Evolutionary conservation across 345 rosid genomes (phyloP).

Genomic region (Eucalyptus cladocalyx): DNA sequence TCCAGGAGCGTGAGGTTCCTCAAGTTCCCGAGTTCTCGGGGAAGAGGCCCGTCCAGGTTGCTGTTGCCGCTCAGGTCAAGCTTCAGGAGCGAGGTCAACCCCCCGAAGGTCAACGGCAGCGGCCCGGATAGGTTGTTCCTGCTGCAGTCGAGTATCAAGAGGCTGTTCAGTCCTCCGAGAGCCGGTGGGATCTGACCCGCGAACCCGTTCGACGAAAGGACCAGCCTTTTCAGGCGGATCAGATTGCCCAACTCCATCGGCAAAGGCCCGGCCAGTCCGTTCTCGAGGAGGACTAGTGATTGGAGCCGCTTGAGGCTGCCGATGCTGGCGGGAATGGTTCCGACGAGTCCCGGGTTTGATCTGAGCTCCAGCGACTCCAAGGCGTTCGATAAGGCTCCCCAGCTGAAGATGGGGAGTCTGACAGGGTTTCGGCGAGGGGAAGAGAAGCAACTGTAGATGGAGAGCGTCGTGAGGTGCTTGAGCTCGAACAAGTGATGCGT

Average conservation of each 20-base stretch:
- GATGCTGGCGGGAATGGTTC: constrained; percentile 6
- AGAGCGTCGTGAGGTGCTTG: constrained; percentile 7
- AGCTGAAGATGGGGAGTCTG: constrained; percentile 1
- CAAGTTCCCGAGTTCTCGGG: constrained; percentile 1
- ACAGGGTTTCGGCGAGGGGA: background rate
- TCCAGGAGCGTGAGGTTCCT: constrained; percentile 17
- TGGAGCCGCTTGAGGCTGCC: constrained; percentile 6
- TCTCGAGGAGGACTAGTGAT: constrained; percentile 15
- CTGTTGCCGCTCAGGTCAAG: constrained; percentile 20
- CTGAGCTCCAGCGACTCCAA: constrained; percentile 17
- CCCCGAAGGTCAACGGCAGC: constrained; percentile 9
- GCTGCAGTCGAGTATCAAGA: constrained; percentile 21
- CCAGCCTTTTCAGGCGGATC: constrained; percentile 6
- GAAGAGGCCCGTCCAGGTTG: constrained; percentile 5
- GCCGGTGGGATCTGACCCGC: constrained; percentile 8
- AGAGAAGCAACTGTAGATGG: constrained; percentile 20
- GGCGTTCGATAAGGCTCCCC: constrained; percentile 7
- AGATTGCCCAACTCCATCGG: constrained; percentile 8
- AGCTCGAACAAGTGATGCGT: constrained; percentile 10
- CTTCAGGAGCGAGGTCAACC: constrained; percentile 15
- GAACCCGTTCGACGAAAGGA: constrained; percentile 12
- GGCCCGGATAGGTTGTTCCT: constrained; percentile 19
- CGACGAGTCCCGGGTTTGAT: constrained; percentile 16
- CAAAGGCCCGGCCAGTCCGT: constrained; percentile 12
- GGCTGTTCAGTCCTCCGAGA: constrained; percentile 7